Percentiles rank a stretch among this genome's conserved stretches.
phyloP scores from a whole-genome alignment of 140 eudicot genomes.

The Oenanthe javanica region DNA sequence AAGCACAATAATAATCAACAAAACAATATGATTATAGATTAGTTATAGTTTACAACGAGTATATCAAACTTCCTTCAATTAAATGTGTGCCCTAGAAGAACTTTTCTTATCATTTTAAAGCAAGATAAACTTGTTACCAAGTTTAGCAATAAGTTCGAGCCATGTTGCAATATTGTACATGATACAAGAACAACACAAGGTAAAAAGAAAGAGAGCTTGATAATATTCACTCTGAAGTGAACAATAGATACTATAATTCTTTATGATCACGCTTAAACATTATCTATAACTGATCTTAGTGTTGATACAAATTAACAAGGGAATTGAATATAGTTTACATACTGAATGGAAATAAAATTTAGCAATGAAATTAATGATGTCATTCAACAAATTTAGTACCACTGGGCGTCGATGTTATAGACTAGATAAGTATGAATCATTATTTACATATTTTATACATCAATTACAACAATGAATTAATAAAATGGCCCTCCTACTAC shows the following conservation, averaged over 20 bases:
- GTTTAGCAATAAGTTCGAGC: background rate
- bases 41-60: background rate
- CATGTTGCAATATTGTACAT: background rate
- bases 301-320: background rate
- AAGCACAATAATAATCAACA: background rate
- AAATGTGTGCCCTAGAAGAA: background rate
- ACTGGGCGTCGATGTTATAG: background rate
- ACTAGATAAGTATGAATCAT: background rate
- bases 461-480: background rate
- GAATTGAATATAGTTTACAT: background rate
- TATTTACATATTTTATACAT: background rate
- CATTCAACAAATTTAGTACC: background rate
- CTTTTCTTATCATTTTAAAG: background rate
- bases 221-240: background rate
- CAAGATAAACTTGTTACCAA: background rate
- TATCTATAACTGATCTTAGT: no score
- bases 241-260: background rate
- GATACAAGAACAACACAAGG: background rate
- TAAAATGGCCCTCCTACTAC: background rate
- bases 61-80: background rate
- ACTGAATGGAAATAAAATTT: background rate
- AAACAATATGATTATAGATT: background rate
- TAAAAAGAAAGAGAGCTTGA: background rate
- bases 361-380: background rate
- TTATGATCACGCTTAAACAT: no score